A percentile compares a stretch with the other conserved stretches of the same genome.
Conservation (phyloP, 2,329 filamentous ascomycete species). For the Bipolaris zeicola region DNA sequence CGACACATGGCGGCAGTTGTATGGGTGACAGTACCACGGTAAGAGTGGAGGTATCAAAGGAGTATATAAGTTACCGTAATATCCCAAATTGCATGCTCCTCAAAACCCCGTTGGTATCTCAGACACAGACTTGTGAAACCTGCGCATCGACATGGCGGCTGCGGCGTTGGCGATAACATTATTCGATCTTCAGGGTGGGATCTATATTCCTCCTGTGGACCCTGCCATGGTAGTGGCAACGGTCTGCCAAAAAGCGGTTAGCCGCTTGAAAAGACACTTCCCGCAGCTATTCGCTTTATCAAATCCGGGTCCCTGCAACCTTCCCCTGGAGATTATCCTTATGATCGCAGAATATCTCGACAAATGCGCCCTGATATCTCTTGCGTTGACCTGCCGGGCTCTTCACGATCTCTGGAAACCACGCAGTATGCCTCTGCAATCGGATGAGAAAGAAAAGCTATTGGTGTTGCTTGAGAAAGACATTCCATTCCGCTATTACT, state of each 20-base stretch:
- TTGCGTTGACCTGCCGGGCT: no score
- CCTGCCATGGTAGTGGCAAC: background rate
- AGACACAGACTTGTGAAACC: background rate
- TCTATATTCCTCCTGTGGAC: background rate
- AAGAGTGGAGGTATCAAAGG: background rate
- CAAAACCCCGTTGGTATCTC: background rate
- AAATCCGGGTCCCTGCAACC: no score
- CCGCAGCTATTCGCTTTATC: no score
- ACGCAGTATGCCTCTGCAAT: background rate
- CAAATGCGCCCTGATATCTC: no score
- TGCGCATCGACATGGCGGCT: no score
- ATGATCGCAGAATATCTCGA: no score
- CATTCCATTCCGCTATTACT: conserved; percentile 16
- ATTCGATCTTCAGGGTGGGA: no score
- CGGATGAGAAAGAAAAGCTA: conserved; percentile 18
- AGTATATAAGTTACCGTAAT: background rate
- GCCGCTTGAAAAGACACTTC: background rate
- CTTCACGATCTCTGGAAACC: conserved; percentile 3
- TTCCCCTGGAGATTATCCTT: no score
- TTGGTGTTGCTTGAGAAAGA: conserved; percentile 13
- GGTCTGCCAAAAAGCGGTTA: background rate
- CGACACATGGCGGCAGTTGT: background rate
- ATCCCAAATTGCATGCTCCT: background rate
- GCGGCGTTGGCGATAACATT: no score
- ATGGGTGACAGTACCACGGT: background rate